Base-by-base conservation (phyloP, 1,284 basidiomycete species). In the Vanrija humicola region DNA sequence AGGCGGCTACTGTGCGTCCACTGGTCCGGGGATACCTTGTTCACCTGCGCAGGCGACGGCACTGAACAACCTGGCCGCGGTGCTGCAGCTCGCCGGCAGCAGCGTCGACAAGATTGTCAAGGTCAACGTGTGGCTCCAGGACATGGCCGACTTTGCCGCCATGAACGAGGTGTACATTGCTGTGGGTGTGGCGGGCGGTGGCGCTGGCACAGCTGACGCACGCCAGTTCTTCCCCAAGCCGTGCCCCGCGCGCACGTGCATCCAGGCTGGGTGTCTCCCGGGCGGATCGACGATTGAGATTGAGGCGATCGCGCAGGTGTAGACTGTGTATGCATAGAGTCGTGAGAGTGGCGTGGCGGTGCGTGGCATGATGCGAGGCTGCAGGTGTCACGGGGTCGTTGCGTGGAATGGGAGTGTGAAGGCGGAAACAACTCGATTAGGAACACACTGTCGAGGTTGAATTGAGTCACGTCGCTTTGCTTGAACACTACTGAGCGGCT, bases 21-120 rank as follows among this genome's bases (percentile, higher is more conserved):
- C 7, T 9, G 1, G 2, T 43, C 3, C n/a, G 7, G 14, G 3
- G 9, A 16, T 23, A 19, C 28, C 18, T 19, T 18, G 3, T 46
- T 16, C 14, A 7, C 21, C 40, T 43, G 5, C 21, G 40, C 40
- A 43, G 40, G 26, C 46, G 50, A 64, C 49, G 16, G 55, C 54
- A 45, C 50, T 68, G 9, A 51, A 57, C 34, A 65, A 65, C 49
- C 50, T 69, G 19, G 62, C 62, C 25, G 61, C 64, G 28, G 64
- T 69, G 18, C 64, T 69, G n/a, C 64, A 69, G 53, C 62, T 68
- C 19, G 45, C 63, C 15, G 67, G 67, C 5, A 63, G 63, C 3
- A 63, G 89, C 57, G 89, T 91, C 81, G 85, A 90, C 79, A 90
- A 91, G 80, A 87, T 88, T 61, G 69, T 89, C 80, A 91, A 92